These are phyloP conservation scores for Tolypocladium pustulatum DNA, from an alignment of 2,329 filamentous ascomycete species.

Conservation along the genomic window DNA sequence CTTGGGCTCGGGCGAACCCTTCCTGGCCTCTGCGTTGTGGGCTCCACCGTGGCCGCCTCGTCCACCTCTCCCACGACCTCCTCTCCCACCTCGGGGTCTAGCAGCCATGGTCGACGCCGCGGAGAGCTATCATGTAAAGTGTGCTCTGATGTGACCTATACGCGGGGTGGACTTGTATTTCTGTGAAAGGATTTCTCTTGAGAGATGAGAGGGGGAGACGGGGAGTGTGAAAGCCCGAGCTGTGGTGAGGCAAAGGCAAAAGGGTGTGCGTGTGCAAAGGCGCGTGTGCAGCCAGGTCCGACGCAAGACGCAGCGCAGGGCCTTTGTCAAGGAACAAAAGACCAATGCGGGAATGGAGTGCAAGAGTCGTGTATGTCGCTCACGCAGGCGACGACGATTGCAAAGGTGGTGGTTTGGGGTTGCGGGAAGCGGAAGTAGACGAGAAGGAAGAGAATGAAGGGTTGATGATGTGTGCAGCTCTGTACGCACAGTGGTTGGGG, in stretches of 20 bases:
- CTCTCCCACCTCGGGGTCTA: not conserved
- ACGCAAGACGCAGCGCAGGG: not conserved
- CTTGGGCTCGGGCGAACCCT: constrained; percentile 6
- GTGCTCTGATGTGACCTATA: not conserved
- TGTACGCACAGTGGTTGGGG: not conserved
- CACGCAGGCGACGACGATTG: not conserved
- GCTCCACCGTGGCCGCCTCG: not conserved
- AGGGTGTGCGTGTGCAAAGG: not conserved
- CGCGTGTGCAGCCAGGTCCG: not conserved
- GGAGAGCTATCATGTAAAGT: not conserved
- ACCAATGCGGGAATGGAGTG: not conserved
- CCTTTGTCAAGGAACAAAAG: not conserved
- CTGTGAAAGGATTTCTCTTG: not conserved
- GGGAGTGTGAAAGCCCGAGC: not conserved
- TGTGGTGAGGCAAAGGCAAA: not conserved
- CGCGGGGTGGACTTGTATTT: not conserved
- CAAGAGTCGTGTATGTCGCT: not conserved
- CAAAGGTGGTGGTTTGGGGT: not conserved
- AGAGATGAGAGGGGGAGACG: not conserved
- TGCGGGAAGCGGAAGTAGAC: not conserved
- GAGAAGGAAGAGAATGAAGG: not conserved
- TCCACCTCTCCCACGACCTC: not conserved
- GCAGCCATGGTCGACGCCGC: not conserved
- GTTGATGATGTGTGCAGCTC: not conserved
- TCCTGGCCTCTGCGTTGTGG: not conserved